Evolutionary conservation across 768 basidiomycete species (phyloP), one percentile per base, ranked within the genome.

Genomic region (Tylopilus subfusipes): DNA sequence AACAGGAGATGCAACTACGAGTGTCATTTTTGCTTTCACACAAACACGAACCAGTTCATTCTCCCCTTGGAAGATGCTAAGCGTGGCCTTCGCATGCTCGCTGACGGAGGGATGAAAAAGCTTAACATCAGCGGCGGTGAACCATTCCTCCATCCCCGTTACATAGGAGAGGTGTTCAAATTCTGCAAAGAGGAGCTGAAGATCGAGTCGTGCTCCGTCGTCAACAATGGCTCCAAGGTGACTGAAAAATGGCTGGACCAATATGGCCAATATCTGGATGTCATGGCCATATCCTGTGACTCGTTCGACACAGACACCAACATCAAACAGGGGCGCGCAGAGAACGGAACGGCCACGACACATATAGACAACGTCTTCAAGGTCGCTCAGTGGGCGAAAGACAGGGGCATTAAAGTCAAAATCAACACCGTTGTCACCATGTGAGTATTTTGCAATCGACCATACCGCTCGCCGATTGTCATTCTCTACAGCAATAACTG

Each of bases 221-320:
- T 72, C 30, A 70, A 50, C 61, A 72, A 72, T 42, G 73, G 72
- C 0, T 75, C 73, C 12, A 76, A 73, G 60, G 76, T 76, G 24
- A 75, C 74, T 0, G 70, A 75, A 43, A 70, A 64, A 52, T 76
- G 75, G 75, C 33, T 76, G 19, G 71, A 73, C 39, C 63, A 60
- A 5, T 76, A 75, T 29, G 73, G 76, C 1, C 42, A 64, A 57
- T 76, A 72, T 52, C 55, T 76, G 25, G 75, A 76, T 29, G 63
- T 76, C 29, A 76, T 76, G 67, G 75, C 75, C 0, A 73, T 76
- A 3, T 75, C 75, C 1, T 76, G 75, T 38, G 75, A 76, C 38
- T 68, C 69, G 13, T 76, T 76, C 36, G 71, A 73, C 44, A 16
- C 39, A 0, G 74, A 75, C 34, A 70, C 69, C 9, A 76, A 76